Percentiles rank a stretch among this genome's conserved stretches.
Conservation (phyloP, 2,329 filamentous ascomycete genomes). For the Cercospora sp. region DNA sequence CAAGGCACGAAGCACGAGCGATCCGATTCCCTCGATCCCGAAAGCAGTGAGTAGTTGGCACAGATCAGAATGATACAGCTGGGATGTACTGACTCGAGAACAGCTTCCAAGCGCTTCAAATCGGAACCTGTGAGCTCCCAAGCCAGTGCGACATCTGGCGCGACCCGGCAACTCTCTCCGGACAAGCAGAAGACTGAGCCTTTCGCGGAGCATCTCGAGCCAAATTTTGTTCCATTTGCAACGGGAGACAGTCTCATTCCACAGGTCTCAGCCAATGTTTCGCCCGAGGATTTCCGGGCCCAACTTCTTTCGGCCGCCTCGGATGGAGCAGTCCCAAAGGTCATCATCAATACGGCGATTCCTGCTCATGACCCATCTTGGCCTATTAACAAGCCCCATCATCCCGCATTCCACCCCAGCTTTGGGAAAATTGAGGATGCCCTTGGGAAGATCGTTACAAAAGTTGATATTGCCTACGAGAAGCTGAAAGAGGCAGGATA, state of each 20-base stretch:
- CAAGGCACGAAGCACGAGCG: not conserved
- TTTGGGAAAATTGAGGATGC: not conserved
- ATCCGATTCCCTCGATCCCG: not conserved
- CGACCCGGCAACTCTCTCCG: too few species aligned
- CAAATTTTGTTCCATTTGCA: not conserved
- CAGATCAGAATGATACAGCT: not conserved
- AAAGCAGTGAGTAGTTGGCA: not conserved
- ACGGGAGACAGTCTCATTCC: not conserved
- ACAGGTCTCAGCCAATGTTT: not conserved
- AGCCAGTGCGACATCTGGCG: not conserved
- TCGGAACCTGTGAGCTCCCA: not conserved
- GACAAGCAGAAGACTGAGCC: not conserved
- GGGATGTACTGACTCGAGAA: not conserved
- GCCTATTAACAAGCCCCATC: not conserved
- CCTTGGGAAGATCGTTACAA: too few species aligned
- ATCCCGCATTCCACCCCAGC: conserved; percentile 8
- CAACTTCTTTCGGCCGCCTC: not conserved
- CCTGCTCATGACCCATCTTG: not conserved
- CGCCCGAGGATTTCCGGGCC: not conserved
- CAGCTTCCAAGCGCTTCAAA: not conserved
- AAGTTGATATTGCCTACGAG: too few species aligned
- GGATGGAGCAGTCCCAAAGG: not conserved
- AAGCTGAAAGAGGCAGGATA: too few species aligned
- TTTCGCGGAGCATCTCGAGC: not conserved
- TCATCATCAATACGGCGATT: not conserved